Percentiles rank a stretch among this genome's conserved stretches.
Conservation (phyloP, 345 rosid species). For the Angophora floribunda region DNA sequence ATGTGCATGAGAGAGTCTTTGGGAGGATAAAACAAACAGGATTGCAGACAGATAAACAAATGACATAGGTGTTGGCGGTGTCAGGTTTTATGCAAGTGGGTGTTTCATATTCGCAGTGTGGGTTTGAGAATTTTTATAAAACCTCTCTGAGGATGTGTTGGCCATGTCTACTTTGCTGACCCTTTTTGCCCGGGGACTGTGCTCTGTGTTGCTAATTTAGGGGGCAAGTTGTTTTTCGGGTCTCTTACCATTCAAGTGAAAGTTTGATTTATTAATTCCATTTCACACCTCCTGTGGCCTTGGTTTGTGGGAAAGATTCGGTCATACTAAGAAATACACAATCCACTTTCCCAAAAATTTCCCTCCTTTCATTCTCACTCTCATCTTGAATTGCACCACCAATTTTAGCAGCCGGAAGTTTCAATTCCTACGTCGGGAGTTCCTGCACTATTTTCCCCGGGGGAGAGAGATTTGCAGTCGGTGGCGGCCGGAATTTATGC, state of each 20-base stretch:
- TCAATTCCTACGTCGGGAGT: background rate
- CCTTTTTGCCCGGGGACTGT: conserved; percentile 12
- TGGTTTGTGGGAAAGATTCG: conserved; percentile 13
- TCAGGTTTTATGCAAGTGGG: conserved; percentile 11
- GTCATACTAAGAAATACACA: conserved; percentile 4
- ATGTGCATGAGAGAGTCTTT: background rate
- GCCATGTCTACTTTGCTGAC: conserved; percentile 5
- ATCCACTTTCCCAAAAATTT: background rate
- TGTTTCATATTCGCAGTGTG: background rate
- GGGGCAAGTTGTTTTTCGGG: conserved; percentile 3
- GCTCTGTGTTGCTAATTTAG: conserved; percentile 2
- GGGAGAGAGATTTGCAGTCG: background rate
- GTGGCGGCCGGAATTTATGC: background rate
- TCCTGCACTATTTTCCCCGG: background rate
- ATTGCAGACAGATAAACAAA: background rate
- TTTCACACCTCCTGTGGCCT: background rate
- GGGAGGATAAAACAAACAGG: background rate
- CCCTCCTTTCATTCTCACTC: background rate
- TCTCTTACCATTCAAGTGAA: conserved; percentile 7
- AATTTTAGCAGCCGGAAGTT: background rate
- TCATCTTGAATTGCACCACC: background rate
- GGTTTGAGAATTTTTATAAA: background rate
- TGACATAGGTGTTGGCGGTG: background rate
- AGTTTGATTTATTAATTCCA: background rate
- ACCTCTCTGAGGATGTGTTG: background rate